phyloP scores from a whole-genome alignment of 768 basidiomycete species.

The Phlegmacium glaucopus region DNA sequence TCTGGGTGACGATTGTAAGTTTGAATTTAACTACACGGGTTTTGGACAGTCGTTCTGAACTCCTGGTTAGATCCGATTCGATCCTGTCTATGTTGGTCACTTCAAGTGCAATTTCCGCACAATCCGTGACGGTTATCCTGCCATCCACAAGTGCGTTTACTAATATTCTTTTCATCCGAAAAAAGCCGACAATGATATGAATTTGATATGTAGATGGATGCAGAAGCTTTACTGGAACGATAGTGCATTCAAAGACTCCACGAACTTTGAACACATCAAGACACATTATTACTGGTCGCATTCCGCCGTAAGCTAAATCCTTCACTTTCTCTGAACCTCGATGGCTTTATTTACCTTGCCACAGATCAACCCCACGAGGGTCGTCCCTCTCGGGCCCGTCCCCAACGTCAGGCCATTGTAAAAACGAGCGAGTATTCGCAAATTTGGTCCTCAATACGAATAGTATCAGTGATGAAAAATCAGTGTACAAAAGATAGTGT shows the following conservation, averaged over 20 bases:
- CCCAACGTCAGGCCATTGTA: slow-evolving; percentile 65
- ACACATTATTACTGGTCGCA: slow-evolving; percentile 71
- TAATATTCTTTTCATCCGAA: background rate
- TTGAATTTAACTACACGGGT: background rate
- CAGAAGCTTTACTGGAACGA: slow-evolving; percentile 90
- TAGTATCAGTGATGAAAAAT: background rate
- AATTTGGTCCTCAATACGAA: background rate
- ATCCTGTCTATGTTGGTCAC: slow-evolving; percentile 85
- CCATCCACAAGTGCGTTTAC: slow-evolving; percentile 56
- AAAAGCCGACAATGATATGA: background rate
- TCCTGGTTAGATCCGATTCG: slow-evolving; percentile 69
- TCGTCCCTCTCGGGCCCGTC: slow-evolving; percentile 75
- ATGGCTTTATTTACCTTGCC: background rate
- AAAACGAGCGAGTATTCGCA: background rate
- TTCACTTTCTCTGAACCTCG: background rate
- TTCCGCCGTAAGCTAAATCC: slow-evolving; percentile 29
- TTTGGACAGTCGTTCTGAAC: background rate
- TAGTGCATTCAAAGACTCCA: slow-evolving; percentile 81
- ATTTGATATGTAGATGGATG: slow-evolving; percentile 55
- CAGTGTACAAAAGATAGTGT: too few species aligned
- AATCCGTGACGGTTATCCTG: slow-evolving; percentile 85
- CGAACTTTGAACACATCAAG: slow-evolving; percentile 89
- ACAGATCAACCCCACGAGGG: slow-evolving; percentile 74
- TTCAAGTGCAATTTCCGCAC: slow-evolving; percentile 93
- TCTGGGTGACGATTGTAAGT: slow-evolving; percentile 90